Evolutionary conservation across 2,329 filamentous ascomycete species (phyloP), one percentile per base, ranked within the genome.

Genomic region (Cladosporium sp.): DNA sequence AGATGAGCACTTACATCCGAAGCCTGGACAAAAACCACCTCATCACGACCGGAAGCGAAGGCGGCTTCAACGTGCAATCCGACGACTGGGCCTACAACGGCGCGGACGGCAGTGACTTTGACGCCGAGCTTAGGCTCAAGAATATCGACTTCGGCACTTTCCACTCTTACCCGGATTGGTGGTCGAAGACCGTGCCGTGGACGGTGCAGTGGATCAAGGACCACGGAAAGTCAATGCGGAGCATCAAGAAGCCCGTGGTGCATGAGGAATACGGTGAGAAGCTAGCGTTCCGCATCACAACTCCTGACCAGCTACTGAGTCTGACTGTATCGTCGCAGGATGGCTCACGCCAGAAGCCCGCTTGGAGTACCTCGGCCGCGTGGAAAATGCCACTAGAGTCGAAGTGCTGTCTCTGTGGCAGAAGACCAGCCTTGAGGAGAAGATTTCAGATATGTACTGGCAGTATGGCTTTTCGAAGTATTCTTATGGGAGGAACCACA

Each of bases 101-200:
- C 32, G 61, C 63, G 7, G 75, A 80, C 52, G 77, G 78, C 3
- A 72, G 75, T 19, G 77, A 80, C 57, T 79, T 79, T 43, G 75
- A 78, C 49, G 69, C 68, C 40, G 76, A 79, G 59, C 59, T 78
- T 5, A 55, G 67, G 2, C 62, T 80, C 2, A 59, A 69, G 13
- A 73, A 70, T 50, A 69, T 80, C 39, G 77, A 80, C 63, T 80
- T 78, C 51, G 75, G 76, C 46, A 72, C 71, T 1, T 78, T 80
- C 66, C 78, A 80, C 61, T 71, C 72, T 0, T 80, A 80, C 59
- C 77, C 78, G 0, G 75, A 80, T 58, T 76, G 73, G 71, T 80
- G 76, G 76, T 66, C 60, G 50, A 78, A 78, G 69, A 77, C 73
- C 0, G 65, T 73, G 3, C 67, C 67, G 32, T 80, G 78, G 77